Conservation (phyloP, 1,139 yeast genomes). For the Yamadazyma conglobata region DNA sequence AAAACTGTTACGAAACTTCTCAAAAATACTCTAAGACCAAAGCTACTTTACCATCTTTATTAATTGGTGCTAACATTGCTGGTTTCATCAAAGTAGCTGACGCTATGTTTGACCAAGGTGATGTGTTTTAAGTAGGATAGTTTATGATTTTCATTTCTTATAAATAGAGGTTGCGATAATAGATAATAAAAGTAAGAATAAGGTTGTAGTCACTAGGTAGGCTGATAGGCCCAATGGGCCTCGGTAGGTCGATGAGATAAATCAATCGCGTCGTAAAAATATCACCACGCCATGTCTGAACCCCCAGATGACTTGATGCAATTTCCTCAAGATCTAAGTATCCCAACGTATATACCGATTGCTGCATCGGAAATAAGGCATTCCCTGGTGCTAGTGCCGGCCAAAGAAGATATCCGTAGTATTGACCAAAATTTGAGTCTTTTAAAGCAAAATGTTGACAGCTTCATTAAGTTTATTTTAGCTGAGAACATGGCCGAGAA, state of each 20-base stretch:
- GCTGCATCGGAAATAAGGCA: conserved; percentile 1
- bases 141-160: conserved; percentile 4
- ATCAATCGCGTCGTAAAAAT: too few species aligned
- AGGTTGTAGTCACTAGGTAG: too few species aligned
- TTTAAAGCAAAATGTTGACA: conserved; percentile 9
- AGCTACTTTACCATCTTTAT: conserved; percentile 81
- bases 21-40: conserved; percentile 71
- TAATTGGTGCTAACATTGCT: conserved; percentile 98
- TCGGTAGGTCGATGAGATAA: too few species aligned
- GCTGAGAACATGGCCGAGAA: conserved; percentile 9
- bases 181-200: too few species aligned
- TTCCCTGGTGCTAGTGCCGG: conserved; percentile 1
- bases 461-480: conserved; percentile 11
- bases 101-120: conserved; percentile 98
- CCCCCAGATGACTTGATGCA: not conserved
- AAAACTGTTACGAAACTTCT: conserved; percentile 89
- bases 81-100: conserved; percentile 98
- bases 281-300: conserved; percentile 1
- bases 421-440: conserved; percentile 3
- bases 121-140: conserved; percentile 47
- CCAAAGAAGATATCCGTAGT: conserved; percentile 6
- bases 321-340: conserved; percentile 4
- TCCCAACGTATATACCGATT: conserved; percentile 7
- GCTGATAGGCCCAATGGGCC: too few species aligned
- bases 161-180: too few species aligned